phyloP scores from a whole-genome alignment of 768 basidiomycete species.

The Boletellus emodensis region DNA sequence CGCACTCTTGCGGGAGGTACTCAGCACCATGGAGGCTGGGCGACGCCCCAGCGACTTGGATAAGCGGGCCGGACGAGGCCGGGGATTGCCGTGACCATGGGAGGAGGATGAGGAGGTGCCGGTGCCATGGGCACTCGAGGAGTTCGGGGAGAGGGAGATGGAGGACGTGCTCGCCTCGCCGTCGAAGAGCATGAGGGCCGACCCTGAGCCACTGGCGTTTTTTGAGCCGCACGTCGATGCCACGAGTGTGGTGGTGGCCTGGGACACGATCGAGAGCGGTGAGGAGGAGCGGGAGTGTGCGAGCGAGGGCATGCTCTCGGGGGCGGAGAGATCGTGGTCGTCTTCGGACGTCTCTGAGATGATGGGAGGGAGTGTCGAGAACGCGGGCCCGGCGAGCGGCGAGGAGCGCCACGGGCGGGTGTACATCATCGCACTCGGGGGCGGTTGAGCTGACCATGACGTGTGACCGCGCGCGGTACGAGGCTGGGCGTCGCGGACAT shows the following conservation, averaged over 20 bases:
- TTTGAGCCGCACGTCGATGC: slow-evolving; percentile 17
- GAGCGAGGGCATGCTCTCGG: background rate
- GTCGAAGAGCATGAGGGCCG: slow-evolving; percentile 5
- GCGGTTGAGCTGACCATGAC: background rate
- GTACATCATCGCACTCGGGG: slow-evolving; percentile 2
- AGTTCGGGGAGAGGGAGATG: slow-evolving; percentile 9
- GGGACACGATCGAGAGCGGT: slow-evolving; percentile 17
- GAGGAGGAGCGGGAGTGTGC: slow-evolving; percentile 9
- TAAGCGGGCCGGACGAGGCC: slow-evolving; percentile 7
- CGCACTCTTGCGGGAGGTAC: background rate
- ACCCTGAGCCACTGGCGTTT: slow-evolving; percentile 8
- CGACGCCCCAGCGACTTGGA: slow-evolving; percentile 12
- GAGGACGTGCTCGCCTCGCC: slow-evolving; percentile 24
- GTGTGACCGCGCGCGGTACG: slow-evolving; percentile 15
- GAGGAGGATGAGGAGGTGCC: slow-evolving; percentile 14
- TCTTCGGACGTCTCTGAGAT: slow-evolving; percentile 23
- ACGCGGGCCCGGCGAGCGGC: slow-evolving; percentile 24
- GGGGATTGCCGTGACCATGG: slow-evolving; percentile 11
- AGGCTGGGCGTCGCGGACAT: slow-evolving; percentile 1
- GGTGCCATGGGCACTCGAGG: slow-evolving; percentile 3
- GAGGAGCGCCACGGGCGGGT: slow-evolving; percentile 31
- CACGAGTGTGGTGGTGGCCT: slow-evolving; percentile 6
- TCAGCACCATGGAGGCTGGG: slow-evolving; percentile 1
- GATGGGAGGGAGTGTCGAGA: slow-evolving; percentile 24
- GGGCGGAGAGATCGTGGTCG: background rate